These are phyloP conservation scores for Plasmodium ovale DNA, from an alignment of 169 alveolate species.

Conservation along the genomic window DNA sequence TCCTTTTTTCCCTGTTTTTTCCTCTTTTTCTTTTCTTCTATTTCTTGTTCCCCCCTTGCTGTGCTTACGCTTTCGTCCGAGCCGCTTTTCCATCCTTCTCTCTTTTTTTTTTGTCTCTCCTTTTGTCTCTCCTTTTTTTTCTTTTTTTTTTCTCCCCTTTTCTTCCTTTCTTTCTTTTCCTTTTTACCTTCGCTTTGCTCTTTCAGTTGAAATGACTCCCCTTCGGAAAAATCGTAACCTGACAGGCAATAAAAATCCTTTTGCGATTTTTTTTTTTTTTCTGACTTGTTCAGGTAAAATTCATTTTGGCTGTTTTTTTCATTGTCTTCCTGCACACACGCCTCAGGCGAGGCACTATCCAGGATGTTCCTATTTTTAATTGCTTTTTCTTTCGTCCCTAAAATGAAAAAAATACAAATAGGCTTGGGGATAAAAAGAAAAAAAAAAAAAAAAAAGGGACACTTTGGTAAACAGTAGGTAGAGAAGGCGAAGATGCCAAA, in stretches of 20 bases:
- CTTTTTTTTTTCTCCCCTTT: background rate
- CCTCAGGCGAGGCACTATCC: too few relatives aligned
- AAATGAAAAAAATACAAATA: too few relatives aligned
- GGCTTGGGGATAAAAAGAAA: too few relatives aligned
- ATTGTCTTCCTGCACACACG: background rate
- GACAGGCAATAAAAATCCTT: background rate
- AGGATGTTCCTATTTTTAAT: background rate
- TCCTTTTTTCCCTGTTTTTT: background rate
- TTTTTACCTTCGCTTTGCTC: background rate
- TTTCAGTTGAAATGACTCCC: slow-evolving; percentile 18
- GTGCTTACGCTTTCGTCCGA: background rate
- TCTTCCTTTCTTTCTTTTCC: background rate
- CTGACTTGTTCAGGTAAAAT: background rate
- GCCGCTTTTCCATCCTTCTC: background rate
- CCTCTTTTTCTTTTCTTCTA: background rate
- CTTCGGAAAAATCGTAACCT: background rate
- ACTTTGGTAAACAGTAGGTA: background rate
- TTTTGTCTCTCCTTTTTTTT: background rate
- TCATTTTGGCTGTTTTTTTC: background rate
- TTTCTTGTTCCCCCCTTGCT: background rate
- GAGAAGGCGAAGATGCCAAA: background rate
- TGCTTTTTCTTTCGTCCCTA: background rate
- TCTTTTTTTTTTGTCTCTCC: background rate
- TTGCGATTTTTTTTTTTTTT: slow-evolving; percentile 12
- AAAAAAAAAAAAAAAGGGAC: background rate